A percentile compares a stretch with the other conserved stretches of the same genome.
These are phyloP conservation scores for Oryza coarctata DNA, from an alignment of 176 grass and related monocot genomes.

Conservation along the genomic window DNA sequence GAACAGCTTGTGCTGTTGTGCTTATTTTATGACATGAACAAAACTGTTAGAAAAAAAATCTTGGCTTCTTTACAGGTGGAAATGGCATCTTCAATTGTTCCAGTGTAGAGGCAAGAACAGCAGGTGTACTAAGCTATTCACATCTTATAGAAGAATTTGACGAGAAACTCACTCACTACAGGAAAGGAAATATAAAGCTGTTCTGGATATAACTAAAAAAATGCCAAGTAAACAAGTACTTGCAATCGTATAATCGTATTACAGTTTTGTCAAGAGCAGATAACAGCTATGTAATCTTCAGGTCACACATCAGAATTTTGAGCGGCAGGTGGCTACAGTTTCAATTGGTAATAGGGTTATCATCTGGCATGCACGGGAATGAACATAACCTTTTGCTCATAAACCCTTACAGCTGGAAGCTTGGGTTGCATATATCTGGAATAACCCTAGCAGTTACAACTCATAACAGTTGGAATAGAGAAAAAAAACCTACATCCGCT, in stretches of 20 bases:
- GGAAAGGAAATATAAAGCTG: background rate
- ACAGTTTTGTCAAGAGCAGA: background rate
- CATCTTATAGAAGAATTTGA: background rate
- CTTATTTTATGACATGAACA: background rate
- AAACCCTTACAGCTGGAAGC: background rate
- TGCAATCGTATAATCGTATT: background rate
- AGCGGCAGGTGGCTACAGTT: slow-evolving; percentile 14
- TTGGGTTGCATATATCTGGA: slow-evolving; percentile 25
- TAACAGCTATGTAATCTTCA: background rate
- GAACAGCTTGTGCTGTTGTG: background rate
- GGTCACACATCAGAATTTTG: background rate
- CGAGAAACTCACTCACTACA: background rate
- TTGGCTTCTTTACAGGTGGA: background rate
- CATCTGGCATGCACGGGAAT: background rate
- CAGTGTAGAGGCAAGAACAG: background rate
- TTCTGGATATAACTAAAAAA: background rate
- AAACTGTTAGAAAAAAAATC: background rate
- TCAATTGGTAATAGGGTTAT: slow-evolving; percentile 17
- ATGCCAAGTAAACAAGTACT: background rate
- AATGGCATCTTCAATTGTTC: background rate
- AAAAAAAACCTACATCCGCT: background rate
- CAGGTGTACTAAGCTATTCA: background rate
- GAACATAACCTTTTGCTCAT: background rate
- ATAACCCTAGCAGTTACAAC: slow-evolving; percentile 1
- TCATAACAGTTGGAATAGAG: background rate